A percentile compares a stretch with the other conserved stretches of the same genome.
Conservation (phyloP, 2,329 filamentous ascomycete species). For the Aureobasidium sp. region DNA sequence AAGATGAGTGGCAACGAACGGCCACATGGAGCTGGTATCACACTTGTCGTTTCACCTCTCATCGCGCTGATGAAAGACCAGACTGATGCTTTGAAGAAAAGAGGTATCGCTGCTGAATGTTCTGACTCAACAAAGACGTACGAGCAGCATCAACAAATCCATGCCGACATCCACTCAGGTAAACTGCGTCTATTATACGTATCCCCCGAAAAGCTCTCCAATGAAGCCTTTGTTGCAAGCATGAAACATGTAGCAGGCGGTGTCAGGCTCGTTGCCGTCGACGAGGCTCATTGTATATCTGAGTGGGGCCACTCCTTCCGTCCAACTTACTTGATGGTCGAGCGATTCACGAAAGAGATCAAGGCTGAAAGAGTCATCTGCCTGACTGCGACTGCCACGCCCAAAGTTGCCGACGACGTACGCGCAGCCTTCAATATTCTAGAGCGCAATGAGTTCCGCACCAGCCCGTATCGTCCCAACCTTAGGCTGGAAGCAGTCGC, state of each 20-base stretch:
- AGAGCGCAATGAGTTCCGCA: constrained; percentile 48
- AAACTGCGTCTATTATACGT: constrained; percentile 49
- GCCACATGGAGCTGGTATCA: constrained; percentile 41
- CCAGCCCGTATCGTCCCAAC: constrained; percentile 53
- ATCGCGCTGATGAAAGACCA: constrained; percentile 58
- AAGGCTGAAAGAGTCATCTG: constrained; percentile 53
- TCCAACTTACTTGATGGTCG: constrained; percentile 49
- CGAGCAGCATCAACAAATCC: constrained; percentile 35
- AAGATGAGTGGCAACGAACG: constrained; percentile 29
- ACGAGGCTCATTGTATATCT: constrained; percentile 55
- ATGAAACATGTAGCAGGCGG: constrained; percentile 51
- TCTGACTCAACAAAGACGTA: constrained; percentile 50
- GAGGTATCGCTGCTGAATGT: constrained; percentile 47
- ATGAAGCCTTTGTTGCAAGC: constrained; percentile 52
- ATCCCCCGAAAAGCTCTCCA: constrained; percentile 54
- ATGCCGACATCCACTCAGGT: constrained; percentile 42
- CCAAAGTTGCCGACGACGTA: constrained; percentile 49
- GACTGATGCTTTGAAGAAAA: constrained; percentile 46
- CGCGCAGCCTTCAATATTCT: constrained; percentile 47
- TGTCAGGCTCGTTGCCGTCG: constrained; percentile 50
- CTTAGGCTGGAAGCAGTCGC: constrained; percentile 48
- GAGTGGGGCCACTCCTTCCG: constrained; percentile 46
- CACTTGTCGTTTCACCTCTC: constrained; percentile 50
- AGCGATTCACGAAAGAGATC: constrained; percentile 50
- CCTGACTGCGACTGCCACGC: constrained; percentile 54